These are phyloP conservation scores for Talaromyces sp. DNA, from an alignment of 2,329 filamentous ascomycete species.

Conservation along the genomic window DNA sequence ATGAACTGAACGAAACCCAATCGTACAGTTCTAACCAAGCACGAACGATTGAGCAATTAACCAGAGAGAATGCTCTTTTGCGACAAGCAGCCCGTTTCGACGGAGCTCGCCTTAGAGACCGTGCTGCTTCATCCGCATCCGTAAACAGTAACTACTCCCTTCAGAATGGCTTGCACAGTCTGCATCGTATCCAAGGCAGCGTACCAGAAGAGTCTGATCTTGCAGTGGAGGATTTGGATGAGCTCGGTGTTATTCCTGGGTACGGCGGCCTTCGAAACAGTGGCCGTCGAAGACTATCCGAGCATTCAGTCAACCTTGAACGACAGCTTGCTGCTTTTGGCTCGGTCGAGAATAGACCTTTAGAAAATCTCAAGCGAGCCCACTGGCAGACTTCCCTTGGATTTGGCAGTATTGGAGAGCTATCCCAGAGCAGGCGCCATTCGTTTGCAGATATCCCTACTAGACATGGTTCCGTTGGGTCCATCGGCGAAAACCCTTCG, in stretches of 20 bases:
- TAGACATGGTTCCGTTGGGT: constrained; percentile 43
- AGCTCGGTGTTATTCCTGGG: constrained; percentile 36
- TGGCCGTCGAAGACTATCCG: constrained; percentile 42
- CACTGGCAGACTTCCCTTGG: constrained; percentile 52
- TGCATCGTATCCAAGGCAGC: constrained; percentile 40
- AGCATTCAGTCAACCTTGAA: constrained; percentile 42
- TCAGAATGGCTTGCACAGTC: constrained; percentile 29
- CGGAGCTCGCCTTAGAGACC: constrained; percentile 35
- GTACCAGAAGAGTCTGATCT: constrained; percentile 45
- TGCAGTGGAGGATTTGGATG: constrained; percentile 45
- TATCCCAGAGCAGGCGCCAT: constrained; percentile 50
- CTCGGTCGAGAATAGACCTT: constrained; percentile 41
- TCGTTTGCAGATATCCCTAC: constrained; percentile 51
- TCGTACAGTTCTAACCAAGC: constrained; percentile 40
- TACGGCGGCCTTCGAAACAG: constrained; percentile 40
- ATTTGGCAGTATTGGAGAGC: constrained; percentile 45
- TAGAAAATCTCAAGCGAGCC: constrained; percentile 46
- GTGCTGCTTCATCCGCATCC: constrained; percentile 41
- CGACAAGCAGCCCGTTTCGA: constrained; percentile 45
- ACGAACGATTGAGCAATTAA: constrained; percentile 46
- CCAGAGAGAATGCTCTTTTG: constrained; percentile 46
- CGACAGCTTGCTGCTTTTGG: constrained; percentile 37
- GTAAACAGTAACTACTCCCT: constrained; percentile 33
- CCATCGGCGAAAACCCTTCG: constrained; percentile 33
- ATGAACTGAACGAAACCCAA: constrained; percentile 37